Evolutionary conservation across 345 rosid species (phyloP), one percentile per base, ranked within the genome.

Genomic region (Bruguiera sexangula): DNA sequence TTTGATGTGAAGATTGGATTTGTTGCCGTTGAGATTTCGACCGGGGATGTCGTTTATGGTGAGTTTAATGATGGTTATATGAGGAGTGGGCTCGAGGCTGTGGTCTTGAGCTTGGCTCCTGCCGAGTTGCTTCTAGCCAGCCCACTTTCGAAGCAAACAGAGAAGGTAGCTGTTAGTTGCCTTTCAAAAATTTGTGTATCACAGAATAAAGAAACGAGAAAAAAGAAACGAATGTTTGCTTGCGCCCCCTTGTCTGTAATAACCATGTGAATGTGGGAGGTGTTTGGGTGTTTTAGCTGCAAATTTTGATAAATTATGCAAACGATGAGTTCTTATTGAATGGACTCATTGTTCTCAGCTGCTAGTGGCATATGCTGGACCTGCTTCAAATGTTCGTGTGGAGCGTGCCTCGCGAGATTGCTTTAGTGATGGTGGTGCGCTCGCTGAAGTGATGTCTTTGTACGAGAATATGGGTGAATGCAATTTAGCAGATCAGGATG

Each of bases 31-130:
- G 98, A 94, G 78, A 82, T 91, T 71, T 94, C 98, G 0, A 91
- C 97, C 1, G 96, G 97, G 39, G 96, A 91, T 79, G 93, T 94
- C 71, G 85, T 89, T 75, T 82, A 85, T 73, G 95, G 92, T 31
- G 96, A 89, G 79, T 87, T 89, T 51, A 78, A 79, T 76, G 97
- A 94, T 68, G 85, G 81, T 66, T 67, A 86, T 24, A 60, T 86
- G 87, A 88, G 98, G 79, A 94, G 86, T 63, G 92, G 91, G 7
- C 85, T 94, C 37, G 97, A 91, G 76, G 90, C 96, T 84, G 83
- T 87, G 79, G 61, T 94, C 53, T 77, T 87, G 73, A 86, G 91
- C 83, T 86, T 94, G 85, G 73, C 90, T 62, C 98, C 98, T 4
- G 91, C 89, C 59, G 98, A 94, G 83, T 61, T 94, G 80, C 84